Evolutionary conservation across 2,329 filamentous ascomycete genomes (phyloP), one percentile per base, ranked within the genome.

Genomic region (Phialophora chinensis): DNA sequence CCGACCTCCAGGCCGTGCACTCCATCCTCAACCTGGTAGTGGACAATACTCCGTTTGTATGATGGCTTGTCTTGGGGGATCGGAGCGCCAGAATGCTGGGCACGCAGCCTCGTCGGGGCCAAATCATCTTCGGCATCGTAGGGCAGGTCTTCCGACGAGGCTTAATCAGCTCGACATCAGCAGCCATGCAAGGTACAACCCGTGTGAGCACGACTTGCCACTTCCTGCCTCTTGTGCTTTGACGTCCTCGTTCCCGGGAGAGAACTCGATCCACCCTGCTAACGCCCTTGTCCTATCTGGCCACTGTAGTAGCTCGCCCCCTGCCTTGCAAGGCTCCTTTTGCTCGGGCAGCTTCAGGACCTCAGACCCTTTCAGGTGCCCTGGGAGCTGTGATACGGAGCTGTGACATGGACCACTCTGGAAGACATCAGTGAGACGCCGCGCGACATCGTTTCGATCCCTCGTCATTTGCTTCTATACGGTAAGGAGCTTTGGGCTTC

Each of bases 41-140:
- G 11, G 33, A 3, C 33, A 35, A 12, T 12, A 10, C 31, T 31
- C 31, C 31, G 31, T 31, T 12, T 35, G 10, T 12, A 12, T 35
- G 33, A 12, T 35, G 33, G 11, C 33, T 11, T 11, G 33, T 35
- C 10, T 12, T 35, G 33, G 33, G 33, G 4, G 33, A 35, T 35
- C 33, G 33, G 11, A 35, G 33, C 33, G 33, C 10, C 33, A 35
- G 33, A 12, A 35, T 35, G 33, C 33, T 35, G 33, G 33, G 33
- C 33, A 44, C 3, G 14, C 49, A 52, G 49, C 49, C 49, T 52
- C 49, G 23, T 52, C 20, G n/a, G 49, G 44, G 44, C 44, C 44
- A 47, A 20, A 47, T 47, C 14, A 8, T 2, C 7, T 1, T 2
- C 17, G 5, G 2, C 20, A 2, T n/a, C 49, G 17, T 8, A 8